Evolutionary conservation across 306 rosid genomes (phyloP).

Genomic region (Pterocarpus macrocarpus): DNA sequence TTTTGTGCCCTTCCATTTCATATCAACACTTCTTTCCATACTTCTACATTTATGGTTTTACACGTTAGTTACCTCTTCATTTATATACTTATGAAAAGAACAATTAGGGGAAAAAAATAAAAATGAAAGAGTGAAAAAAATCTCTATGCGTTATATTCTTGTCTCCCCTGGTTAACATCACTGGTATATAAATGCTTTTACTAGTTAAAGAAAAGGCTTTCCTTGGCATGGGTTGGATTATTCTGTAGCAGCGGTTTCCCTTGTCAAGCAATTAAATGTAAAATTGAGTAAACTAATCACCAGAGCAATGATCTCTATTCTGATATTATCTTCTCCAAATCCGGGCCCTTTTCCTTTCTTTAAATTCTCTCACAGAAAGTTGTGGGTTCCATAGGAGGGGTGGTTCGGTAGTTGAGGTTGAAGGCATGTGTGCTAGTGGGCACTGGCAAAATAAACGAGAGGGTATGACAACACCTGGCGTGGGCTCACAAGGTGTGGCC

Average conservation of each 20-base stretch:
- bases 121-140: conserved; percentile 6
- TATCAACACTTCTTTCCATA: neutral
- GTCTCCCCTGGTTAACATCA: neutral
- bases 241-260: conserved; percentile 23
- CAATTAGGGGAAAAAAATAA: neutral
- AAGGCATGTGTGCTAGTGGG: conserved; percentile 49
- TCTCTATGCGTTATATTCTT: neutral
- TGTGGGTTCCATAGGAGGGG: conserved; percentile 56
- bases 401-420: conserved; percentile 52
- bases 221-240: conserved; percentile 37
- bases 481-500: conserved; percentile 66
- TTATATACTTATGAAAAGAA: neutral
- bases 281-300: conserved; percentile 40
- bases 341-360: conserved; percentile 6
- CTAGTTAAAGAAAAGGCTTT: conserved; percentile 26
- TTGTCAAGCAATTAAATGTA: conserved; percentile 36
- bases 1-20: neutral
- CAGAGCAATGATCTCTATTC: conserved; percentile 29
- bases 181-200: neutral
- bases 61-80: neutral
- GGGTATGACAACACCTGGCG: conserved; percentile 45
- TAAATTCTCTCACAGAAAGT: conserved; percentile 33
- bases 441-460: conserved; percentile 32
- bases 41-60: neutral
- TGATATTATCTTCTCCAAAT: neutral